A percentile compares a stretch with the other conserved stretches of the same genome.
Conservation (phyloP, 352 stramenopile genomes). For the Pythium rhizo-oryzae region DNA sequence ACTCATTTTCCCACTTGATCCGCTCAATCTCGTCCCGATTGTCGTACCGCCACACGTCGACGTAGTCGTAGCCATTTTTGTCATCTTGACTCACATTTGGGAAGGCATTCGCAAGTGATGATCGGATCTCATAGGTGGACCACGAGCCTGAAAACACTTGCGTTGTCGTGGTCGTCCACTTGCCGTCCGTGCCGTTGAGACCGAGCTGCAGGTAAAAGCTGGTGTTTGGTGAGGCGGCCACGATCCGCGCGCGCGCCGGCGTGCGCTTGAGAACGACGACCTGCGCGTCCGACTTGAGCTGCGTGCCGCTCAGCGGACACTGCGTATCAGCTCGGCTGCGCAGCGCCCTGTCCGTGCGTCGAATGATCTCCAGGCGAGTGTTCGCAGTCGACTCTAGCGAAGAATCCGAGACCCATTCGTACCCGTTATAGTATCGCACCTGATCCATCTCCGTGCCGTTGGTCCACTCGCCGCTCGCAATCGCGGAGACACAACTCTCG, state of each 20-base stretch:
- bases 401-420: neutral
- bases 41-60: neutral
- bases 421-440: slow-evolving; percentile 5
- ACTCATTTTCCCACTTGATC: slow-evolving; percentile 32
- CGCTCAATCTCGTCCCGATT: neutral
- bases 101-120: slow-evolving; percentile 24
- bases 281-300: slow-evolving; percentile 31
- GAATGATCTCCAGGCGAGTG: neutral
- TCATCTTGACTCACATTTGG: slow-evolving; percentile 19
- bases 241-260: slow-evolving; percentile 26
- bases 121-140: slow-evolving; percentile 22
- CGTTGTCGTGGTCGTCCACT: slow-evolving; percentile 30
- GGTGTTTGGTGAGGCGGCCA: slow-evolving; percentile 24
- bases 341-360: slow-evolving; percentile 4
- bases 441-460: slow-evolving; percentile 5
- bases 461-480: slow-evolving; percentile 13
- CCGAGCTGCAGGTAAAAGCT: slow-evolving; percentile 36
- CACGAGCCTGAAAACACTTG: slow-evolving; percentile 27
- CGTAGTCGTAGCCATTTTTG: no score
- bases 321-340: slow-evolving; percentile 15
- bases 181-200: slow-evolving; percentile 21
- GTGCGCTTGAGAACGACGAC: slow-evolving; percentile 36
- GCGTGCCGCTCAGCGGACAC: slow-evolving; percentile 32
- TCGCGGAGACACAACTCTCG: slow-evolving; percentile 1
- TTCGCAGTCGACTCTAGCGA: neutral